Evolutionary conservation across 78 protist genomes (phyloP).

Genomic region (Cavenderia fasciculata): DNA sequence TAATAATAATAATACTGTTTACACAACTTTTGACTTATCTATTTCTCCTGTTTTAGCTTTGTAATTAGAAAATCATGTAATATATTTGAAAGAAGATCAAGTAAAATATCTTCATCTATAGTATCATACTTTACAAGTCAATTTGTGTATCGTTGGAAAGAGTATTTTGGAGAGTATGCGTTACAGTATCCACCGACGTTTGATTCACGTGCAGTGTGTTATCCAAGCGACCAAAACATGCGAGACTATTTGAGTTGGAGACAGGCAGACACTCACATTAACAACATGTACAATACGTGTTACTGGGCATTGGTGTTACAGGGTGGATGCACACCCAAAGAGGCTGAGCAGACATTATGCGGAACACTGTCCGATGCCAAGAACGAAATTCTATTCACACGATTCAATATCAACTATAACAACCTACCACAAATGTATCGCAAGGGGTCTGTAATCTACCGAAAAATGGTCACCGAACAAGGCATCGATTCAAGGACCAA

Average conservation of each 20-base stretch:
- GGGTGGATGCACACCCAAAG: conserved; percentile 72
- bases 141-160: conserved; percentile 81
- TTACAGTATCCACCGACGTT: conserved; percentile 90
- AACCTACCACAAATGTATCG: conserved; percentile 77
- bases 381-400: conserved; percentile 90
- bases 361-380: conserved; percentile 84
- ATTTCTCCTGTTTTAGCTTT: background rate
- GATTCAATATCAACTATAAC: conserved; percentile 88
- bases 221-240: conserved; percentile 86
- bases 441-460: conserved; percentile 87
- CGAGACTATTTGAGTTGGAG: conserved; percentile 70
- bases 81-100: conserved; percentile 48
- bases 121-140: conserved; percentile 78
- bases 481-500: background rate
- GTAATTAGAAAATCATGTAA: conserved; percentile 27
- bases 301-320: conserved; percentile 90
- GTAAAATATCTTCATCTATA: conserved; percentile 79
- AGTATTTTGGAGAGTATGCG: conserved; percentile 56
- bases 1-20: background rate
- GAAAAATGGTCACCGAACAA: conserved; percentile 25
- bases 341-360: conserved; percentile 73
- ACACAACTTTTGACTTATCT: background rate
- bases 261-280: conserved; percentile 91
- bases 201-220: conserved; percentile 92
- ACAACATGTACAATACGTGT: conserved; percentile 90